Conservation (phyloP, 2,329 filamentous ascomycete genomes). For the Neopestalotiopsis clavispora region DNA sequence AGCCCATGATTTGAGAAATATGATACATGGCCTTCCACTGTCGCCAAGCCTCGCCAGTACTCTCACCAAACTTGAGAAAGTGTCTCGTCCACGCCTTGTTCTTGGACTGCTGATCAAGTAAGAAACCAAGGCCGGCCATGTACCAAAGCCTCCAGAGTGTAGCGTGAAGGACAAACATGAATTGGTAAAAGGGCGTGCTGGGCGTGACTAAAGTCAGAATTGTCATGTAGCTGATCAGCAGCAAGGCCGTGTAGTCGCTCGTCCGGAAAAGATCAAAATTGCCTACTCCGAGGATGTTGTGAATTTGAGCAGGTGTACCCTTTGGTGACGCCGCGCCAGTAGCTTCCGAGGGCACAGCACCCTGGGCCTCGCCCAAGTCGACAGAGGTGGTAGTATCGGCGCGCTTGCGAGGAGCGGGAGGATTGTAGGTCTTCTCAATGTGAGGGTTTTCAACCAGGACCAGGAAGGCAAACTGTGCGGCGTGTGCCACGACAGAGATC, state of each 20-base stretch:
- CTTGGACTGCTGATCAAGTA: conserved; percentile 85
- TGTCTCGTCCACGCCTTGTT: conserved; percentile 96
- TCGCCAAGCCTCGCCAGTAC: conserved; percentile 87
- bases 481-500: conserved; percentile 94
- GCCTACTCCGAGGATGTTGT: conserved; percentile 80
- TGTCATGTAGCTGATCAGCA: conserved; percentile 78
- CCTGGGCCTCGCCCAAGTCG: conserved; percentile 22
- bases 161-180: conserved; percentile 81
- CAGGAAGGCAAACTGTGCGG: conserved; percentile 92
- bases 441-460: conserved; percentile 93
- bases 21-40: conserved; percentile 98
- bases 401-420: conserved; percentile 75
- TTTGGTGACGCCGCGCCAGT: conserved; percentile 26
- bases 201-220: conserved; percentile 78
- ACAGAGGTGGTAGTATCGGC: conserved; percentile 31
- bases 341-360: conserved; percentile 22
- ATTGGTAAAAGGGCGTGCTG: conserved; percentile 74
- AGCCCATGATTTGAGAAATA: conserved; percentile 88
- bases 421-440: conserved; percentile 91
- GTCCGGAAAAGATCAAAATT: conserved; percentile 90
- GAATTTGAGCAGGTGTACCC: conserved; percentile 68
- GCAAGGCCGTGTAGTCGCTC: conserved; percentile 79
- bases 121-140: conserved; percentile 81
- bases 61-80: conserved; percentile 96
- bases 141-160: conserved; percentile 90